phyloP scores from a whole-genome alignment of 2,329 filamentous ascomycete genomes.

The Tricladium varicosporioides region DNA sequence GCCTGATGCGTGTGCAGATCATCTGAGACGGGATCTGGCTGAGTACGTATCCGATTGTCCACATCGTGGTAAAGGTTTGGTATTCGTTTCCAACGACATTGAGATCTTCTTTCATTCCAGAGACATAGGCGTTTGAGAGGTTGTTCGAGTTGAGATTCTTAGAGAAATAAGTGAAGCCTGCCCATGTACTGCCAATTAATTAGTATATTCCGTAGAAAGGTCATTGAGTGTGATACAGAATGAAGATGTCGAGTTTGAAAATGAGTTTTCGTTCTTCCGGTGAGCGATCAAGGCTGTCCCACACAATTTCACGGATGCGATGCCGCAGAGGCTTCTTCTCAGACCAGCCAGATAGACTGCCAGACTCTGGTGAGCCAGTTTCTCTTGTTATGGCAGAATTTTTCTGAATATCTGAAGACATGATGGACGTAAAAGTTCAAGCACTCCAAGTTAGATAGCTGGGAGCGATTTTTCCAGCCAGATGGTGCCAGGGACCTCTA shows the following conservation, averaged over 20 bases:
- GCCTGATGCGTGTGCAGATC: conserved; percentile 51
- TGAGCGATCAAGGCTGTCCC: conserved; percentile 49
- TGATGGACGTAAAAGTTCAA: background rate
- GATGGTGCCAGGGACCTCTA: background rate
- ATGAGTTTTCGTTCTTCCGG: conserved; percentile 50
- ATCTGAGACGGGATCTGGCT: conserved; percentile 43
- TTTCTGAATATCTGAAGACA: conserved; percentile 10
- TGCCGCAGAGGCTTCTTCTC: conserved; percentile 16
- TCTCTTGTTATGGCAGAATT: background rate
- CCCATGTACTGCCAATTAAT: conserved; percentile 25
- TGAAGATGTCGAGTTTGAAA: conserved; percentile 52
- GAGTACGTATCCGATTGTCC: conserved; percentile 55
- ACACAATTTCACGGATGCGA: conserved; percentile 32
- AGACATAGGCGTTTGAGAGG: conserved; percentile 38
- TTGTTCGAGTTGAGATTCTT: conserved; percentile 29
- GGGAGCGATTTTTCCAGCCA: no score
- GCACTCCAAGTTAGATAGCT: no score
- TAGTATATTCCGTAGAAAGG: background rate
- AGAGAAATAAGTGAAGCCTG: conserved; percentile 30
- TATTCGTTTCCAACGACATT: conserved; percentile 42
- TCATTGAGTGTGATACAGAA: conserved; percentile 38
- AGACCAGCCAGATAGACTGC: background rate
- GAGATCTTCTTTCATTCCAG: conserved; percentile 47
- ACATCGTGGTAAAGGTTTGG: conserved; percentile 41
- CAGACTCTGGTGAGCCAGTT: background rate